Conservation (phyloP, 2,329 filamentous ascomycete genomes). For the Neonectria punicea region DNA sequence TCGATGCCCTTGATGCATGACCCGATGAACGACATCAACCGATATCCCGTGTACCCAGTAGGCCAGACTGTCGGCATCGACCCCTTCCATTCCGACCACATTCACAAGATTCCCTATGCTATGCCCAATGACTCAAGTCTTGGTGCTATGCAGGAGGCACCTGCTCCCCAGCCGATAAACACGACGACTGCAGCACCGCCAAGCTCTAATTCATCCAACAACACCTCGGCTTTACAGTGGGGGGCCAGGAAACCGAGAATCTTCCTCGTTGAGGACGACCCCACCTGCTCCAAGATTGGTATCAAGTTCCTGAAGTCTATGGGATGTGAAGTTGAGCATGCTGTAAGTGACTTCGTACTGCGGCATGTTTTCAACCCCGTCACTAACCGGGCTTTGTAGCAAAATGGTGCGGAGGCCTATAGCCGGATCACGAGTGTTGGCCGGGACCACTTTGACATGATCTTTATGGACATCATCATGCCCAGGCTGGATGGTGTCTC, state of each 20-base stretch:
- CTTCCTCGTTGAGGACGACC: constrained; percentile 87
- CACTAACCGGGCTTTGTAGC: constrained; percentile 38
- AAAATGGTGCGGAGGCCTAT: constrained; percentile 90
- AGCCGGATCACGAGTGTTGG: constrained; percentile 75
- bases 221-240: constrained; percentile 61
- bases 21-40: constrained; percentile 63
- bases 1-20: constrained; percentile 63
- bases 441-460: constrained; percentile 68
- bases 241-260: constrained; percentile 77
- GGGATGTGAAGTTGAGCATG: constrained; percentile 74
- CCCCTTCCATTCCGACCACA: constrained; percentile 92
- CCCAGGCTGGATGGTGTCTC: constrained; percentile 94
- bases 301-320: constrained; percentile 74
- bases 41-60: constrained; percentile 86
- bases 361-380: neutral
- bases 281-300: constrained; percentile 74
- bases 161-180: constrained; percentile 51
- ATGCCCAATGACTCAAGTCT: constrained; percentile 66
- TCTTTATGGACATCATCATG: constrained; percentile 97
- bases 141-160: constrained; percentile 50
- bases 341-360: constrained; percentile 59
- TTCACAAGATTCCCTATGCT: constrained; percentile 93
- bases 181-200: constrained; percentile 29
- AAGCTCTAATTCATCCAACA: constrained; percentile 31
- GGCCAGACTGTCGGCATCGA: constrained; percentile 93